Evolutionary conservation across 768 basidiomycete species (phyloP), one percentile per base, ranked within the genome.

Genomic region (Amanita fuliginea): DNA sequence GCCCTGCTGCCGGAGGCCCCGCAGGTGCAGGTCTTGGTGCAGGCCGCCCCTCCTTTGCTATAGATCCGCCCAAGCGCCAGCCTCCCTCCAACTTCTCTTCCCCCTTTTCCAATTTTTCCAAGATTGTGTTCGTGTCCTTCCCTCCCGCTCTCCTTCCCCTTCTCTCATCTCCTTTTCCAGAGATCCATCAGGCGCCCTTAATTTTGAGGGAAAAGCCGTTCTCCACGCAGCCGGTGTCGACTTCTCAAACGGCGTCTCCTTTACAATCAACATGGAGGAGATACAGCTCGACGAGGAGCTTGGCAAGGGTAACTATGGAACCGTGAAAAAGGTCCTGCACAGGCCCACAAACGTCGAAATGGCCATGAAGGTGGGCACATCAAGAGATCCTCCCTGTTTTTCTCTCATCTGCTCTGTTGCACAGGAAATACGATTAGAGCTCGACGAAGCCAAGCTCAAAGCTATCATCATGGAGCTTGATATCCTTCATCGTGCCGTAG

Each of bases 381-480:
- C 51, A 42, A 33, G 46, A 37, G 33, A 43, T 42, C 28, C 54
- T 32, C 42, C 18, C 52, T 41, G 49, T 28, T 45, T 33, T 33
- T 44, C 21, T 39, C 50, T 49, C 46, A 49, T 35, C 50, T 52
- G 40, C 40, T 43, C 26, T 42, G 37, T 32, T 13, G 49, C 52
- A 11, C 63, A 98, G 95, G 95, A 99, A 83, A 99, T 98, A 56
- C 88, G 91, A 19, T 74, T 99, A 13, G 93, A 98, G 62, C 77
- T 99, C 11, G 96, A 98, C 59, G 81, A 93, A 48, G 81, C 88
- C 42, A 91, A 93, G 59, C 77, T 98, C 35, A 91, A 91, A 58
- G 90, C 86, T 11, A 98, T 99, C 72, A 83, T 99, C 58, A 98
- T 97, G 86, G 96, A 99, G 61, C 86, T 99, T 47, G 95, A 99